Evolutionary conservation across 495 filamentous ascomycete species (phyloP), one percentile per base, ranked within the genome.

Genomic region (Aspergillus avenaceus): DNA sequence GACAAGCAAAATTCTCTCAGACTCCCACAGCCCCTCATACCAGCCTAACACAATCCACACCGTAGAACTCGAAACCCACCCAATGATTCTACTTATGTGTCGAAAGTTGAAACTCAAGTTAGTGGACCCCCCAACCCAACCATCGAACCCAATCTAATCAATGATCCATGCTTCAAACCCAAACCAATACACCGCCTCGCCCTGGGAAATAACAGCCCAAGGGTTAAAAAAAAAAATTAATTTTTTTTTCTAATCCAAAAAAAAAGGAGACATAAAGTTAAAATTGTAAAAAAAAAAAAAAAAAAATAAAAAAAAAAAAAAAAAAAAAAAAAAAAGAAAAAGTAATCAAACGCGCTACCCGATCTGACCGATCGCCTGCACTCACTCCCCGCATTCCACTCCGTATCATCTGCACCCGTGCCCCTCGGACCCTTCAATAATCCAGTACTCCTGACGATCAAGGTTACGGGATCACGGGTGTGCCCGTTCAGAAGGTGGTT

Each of bases 91-190:
- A n/a, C n/a, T n/a, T n/a, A n/a, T n/a, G n/a, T n/a, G n/a, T n/a
- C n/a, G n/a, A n/a, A n/a, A n/a, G n/a, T n/a, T n/a, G n/a, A n/a
- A 34, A 34, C 4, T 8, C 8, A 31, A 3, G 28, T 3, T 31
- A 31, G 28, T 31, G 2, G n/a, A 31, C 2, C 28, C 28, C 3
- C 9, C 28, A 34, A 3, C 31, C 11, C n/a, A 34, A 34, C 31
- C 31, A 34, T 34, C 12, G 31, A 34, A 34, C 31, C 41, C 41
- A 28, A 44, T 44, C 41, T 44, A 44, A 44, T 44, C 41, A 27
- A 14, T 25, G 4, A 24, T 29, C 41, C 21, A 34, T 8, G n/a
- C 2, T 9, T 3, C 28, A 31, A 13, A 13, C 28, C 9, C 28
- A 31, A 32, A 16, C n/a, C 12, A 34, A 4, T n/a, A 34, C 31